These are phyloP conservation scores for Cadophora gregata DNA, from an alignment of 2,329 filamentous ascomycete genomes.

Conservation along the genomic window DNA sequence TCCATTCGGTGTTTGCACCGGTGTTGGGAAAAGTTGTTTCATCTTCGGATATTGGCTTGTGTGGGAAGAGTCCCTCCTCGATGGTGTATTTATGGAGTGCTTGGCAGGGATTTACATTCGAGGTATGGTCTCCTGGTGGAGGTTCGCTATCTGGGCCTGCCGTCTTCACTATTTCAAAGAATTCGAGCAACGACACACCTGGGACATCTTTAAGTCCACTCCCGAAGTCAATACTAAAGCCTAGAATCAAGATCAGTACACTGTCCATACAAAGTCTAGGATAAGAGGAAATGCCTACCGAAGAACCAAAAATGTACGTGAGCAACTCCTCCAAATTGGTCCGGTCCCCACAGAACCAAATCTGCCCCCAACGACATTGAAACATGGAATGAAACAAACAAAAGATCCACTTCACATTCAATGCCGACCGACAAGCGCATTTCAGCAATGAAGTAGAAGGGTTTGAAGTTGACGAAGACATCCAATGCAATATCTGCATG, in stretches of 20 bases:
- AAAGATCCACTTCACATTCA: constrained; percentile 16
- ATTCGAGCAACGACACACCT: background rate
- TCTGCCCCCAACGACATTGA: constrained; percentile 11
- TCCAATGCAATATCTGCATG: constrained; percentile 9
- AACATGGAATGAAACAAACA: constrained; percentile 12
- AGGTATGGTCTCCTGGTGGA: constrained; percentile 9
- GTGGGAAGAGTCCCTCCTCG: constrained; percentile 18
- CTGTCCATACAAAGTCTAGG: too few relatives aligned
- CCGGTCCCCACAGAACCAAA: constrained; percentile 2
- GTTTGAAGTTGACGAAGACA: constrained; percentile 20
- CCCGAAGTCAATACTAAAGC: constrained; percentile 14
- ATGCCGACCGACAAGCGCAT: constrained; percentile 14
- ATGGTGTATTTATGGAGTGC: constrained; percentile 20
- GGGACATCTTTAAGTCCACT: background rate
- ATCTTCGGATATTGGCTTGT: background rate
- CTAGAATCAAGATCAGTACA: too few relatives aligned
- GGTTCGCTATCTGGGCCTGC: background rate
- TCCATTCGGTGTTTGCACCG: constrained; percentile 9
- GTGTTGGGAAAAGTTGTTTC: constrained; percentile 12
- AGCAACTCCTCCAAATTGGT: constrained; percentile 12
- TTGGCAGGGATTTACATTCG: background rate
- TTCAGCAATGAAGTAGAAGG: constrained; percentile 17
- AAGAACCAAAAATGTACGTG: constrained; percentile 24
- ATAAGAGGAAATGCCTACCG: background rate
- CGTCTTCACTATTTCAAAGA: constrained; percentile 11